Conservation (phyloP, 2,329 filamentous ascomycete species). For the Allantophomopsis lycopodina region DNA sequence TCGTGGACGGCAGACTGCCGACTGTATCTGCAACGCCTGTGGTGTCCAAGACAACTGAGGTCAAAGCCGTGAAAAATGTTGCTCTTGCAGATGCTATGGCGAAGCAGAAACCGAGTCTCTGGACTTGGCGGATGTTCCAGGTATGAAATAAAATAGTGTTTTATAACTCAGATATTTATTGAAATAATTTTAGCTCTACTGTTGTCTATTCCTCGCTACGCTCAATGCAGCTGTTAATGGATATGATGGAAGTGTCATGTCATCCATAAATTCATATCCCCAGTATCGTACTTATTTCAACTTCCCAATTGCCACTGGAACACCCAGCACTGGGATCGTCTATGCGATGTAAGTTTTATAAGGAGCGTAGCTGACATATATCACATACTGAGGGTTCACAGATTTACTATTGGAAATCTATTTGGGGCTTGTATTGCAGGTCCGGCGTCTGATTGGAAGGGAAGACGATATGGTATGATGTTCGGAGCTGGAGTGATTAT, state of each 20-base stretch:
- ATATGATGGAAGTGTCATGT: constrained; percentile 34
- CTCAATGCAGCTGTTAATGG: constrained; percentile 31
- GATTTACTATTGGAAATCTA: constrained; percentile 26
- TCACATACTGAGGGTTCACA: background rate
- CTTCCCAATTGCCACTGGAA: constrained; percentile 22
- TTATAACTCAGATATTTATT: background rate
- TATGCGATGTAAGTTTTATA: constrained; percentile 26
- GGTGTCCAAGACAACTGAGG: constrained; percentile 1
- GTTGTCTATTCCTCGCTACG: constrained; percentile 25
- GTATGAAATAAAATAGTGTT: constrained; percentile 10
- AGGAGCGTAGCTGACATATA: too few relatives aligned
- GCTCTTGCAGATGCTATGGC: constrained; percentile 18
- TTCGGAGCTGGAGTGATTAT: constrained; percentile 24
- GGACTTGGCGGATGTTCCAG: constrained; percentile 28
- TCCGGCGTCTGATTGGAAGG: constrained; percentile 26
- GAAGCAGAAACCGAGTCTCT: constrained; percentile 18
- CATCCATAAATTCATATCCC: constrained; percentile 28
- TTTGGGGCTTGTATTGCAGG: constrained; percentile 27
- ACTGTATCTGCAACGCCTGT: too few relatives aligned
- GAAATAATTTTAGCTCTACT: constrained; percentile 20
- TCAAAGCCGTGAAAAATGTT: constrained; percentile 13
- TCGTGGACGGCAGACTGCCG: too few relatives aligned
- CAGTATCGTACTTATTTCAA: constrained; percentile 29
- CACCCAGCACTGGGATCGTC: constrained; percentile 28
- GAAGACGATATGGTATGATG: constrained; percentile 28